Base-by-base conservation (phyloP, 148 eudicot species). In the Gaultheria prostrata region DNA sequence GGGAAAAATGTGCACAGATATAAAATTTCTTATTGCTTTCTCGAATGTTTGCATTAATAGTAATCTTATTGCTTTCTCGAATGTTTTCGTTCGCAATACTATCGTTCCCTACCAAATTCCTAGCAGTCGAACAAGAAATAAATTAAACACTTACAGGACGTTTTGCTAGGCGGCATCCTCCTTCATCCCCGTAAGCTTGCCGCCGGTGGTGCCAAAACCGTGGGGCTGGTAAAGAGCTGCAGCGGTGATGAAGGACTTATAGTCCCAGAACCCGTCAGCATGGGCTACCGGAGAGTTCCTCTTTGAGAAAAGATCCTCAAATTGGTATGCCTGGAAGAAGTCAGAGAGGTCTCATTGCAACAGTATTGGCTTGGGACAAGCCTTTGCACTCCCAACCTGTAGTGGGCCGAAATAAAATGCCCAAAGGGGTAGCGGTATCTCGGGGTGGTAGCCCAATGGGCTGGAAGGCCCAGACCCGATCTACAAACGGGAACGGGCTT, bases 261-360 rank as follows among this genome's bases (percentile, higher is more conserved):
- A 97, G 72, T 93, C 98, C 98, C 98, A 97, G 75, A 95, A 97
- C 0, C 98, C 98, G 18, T 88, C 95, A 15, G 99, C 99, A 18
- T 95, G 93, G 26, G 98, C 98, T 28, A 82, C 86, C 0, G 98
- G 99, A 0, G 92, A 1, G 76, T 95, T 97, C 86, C 98, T 90
- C 83, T 95, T 93, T 1, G 93, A 28, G 87, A 95, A 97, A 15
- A 95, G 86, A 35, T 95, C 74, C 93, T 97, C 98, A 78, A 97
- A 97, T 46, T 97, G 97, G 67, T 97, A 92, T 5, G 82, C 63
- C 74, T 93, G 92, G 46, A 97, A 93, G 75, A 72, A 95, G 77
- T 97, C 96, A 0, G 98, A 87, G 17, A 97, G 4, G 99, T 95
- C 33, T 84, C 75, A 85, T 97, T 97, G 82, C 99, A 97, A 77